These are phyloP conservation scores for carrot (Daucus carota) DNA, from an alignment of 129 eudicot species.

Conservation along the genomic window DH1_v3.0 NC_030384.2:26060501-26061000, in stretches of 20 bases:
- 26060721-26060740: slow-evolving; percentile 84
- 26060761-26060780: slow-evolving; percentile 53
- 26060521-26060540: slow-evolving; percentile 90
- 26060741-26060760: slow-evolving; percentile 70
- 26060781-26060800: slow-evolving; percentile 77
- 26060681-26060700: slow-evolving; percentile 55
- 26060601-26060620: slow-evolving; percentile 71
- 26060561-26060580: slow-evolving; percentile 52
- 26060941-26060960: slow-evolving; percentile 93
- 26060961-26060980: slow-evolving; percentile 59
- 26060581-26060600: slow-evolving; percentile 45
- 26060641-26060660: slow-evolving; percentile 83
- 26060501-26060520: slow-evolving; percentile 95
- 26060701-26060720: slow-evolving; percentile 86
- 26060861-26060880: slow-evolving; percentile 76
- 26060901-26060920: slow-evolving; percentile 66
- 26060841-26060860: slow-evolving; percentile 63
- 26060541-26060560: slow-evolving; percentile 86
- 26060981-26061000: slow-evolving; percentile 69
- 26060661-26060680: slow-evolving; percentile 88
- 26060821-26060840: slow-evolving; percentile 91
- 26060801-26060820: slow-evolving; percentile 94
- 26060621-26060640: slow-evolving; percentile 92
- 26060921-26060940: slow-evolving; percentile 78
- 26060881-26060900: slow-evolving; percentile 86